Percentiles rank a stretch among this genome's conserved stretches.
Evolutionary conservation across 768 basidiomycete genomes (phyloP).

Genomic region (Mycena metata): DNA sequence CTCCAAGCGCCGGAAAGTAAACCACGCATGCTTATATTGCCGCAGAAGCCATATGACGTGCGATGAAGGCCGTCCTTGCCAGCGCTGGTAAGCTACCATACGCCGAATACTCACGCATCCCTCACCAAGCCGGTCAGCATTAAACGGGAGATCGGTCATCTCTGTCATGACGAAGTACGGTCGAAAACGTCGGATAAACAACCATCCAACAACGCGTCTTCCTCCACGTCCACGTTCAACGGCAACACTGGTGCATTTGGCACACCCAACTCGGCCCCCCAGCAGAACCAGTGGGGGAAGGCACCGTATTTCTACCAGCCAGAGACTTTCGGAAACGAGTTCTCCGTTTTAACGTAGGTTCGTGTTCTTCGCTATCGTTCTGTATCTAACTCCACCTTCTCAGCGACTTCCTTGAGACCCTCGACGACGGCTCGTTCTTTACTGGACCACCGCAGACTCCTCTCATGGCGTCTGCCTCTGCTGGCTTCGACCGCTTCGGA

Average conservation of each 20-base stretch:
- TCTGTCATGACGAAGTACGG: constrained; percentile 90
- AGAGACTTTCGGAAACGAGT: constrained; percentile 85
- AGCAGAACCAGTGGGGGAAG: constrained; percentile 70
- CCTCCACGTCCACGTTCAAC: constrained; percentile 44
- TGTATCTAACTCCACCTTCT: constrained; percentile 18
- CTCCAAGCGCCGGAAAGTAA: constrained; percentile 85
- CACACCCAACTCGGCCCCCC: constrained; percentile 43
- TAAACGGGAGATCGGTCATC: constrained; percentile 95
- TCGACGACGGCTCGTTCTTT: constrained; percentile 89
- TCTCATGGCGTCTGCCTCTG: constrained; percentile 60
- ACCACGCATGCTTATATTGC: constrained; percentile 95
- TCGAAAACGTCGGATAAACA: constrained; percentile 65
- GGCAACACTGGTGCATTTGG: constrained; percentile 39
- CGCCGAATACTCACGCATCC: constrained; percentile 6
- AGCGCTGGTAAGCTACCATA: constrained; percentile 80
- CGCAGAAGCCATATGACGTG: constrained; percentile 94
- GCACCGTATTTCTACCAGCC: constrained; percentile 75
- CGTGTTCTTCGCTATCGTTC: constrained; percentile 11
- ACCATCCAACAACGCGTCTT: constrained; percentile 30
- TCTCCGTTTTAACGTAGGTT: constrained; percentile 82
- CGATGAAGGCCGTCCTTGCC: constrained; percentile 91
- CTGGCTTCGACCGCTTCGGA: constrained; percentile 38
- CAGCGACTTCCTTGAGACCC: constrained; percentile 90
- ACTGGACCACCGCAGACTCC: constrained; percentile 66
- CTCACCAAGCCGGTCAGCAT: constrained; percentile 65